Evolutionary conservation across 108 stramenopile genomes (phyloP).

Genomic region (Nitzschia sp.): DNA sequence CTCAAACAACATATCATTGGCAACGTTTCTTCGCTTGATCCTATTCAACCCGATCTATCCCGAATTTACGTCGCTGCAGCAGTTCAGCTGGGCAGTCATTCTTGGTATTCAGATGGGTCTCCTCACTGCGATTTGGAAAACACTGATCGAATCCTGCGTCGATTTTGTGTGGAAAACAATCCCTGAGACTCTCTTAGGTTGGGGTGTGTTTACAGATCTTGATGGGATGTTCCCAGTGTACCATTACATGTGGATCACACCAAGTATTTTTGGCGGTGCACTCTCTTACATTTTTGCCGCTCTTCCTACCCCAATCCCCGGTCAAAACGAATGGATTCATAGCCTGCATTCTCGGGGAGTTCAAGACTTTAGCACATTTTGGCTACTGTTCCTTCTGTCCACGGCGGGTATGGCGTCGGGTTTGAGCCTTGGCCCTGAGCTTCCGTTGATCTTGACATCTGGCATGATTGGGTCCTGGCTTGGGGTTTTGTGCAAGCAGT

Average conservation of each 20-base stretch:
- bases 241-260: conserved; percentile 70
- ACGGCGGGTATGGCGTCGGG: conserved; percentile 62
- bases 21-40: conserved; percentile 28
- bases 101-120: conserved; percentile 57
- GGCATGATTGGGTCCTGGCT: conserved; percentile 66
- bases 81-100: conserved; percentile 56
- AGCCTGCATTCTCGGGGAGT: conserved; percentile 49
- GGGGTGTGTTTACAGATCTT: conserved; percentile 50
- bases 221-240: conserved; percentile 55
- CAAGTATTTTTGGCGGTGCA: conserved; percentile 40
- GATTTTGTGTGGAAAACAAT: conserved; percentile 53
- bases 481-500: conserved; percentile 45
- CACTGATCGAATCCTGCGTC: conserved; percentile 46
- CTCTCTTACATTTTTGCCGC: conserved; percentile 46
- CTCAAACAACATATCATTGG: conserved; percentile 15
- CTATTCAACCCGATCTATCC: conserved; percentile 54
- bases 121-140: conserved; percentile 53
- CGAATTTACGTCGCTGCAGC: conserved; percentile 62
- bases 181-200: conserved; percentile 37
- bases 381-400: conserved; percentile 38
- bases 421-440: conserved; percentile 57
- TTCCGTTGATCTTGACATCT: conserved; percentile 57
- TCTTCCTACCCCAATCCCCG: conserved; percentile 40
- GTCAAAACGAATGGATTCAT: conserved; percentile 65
- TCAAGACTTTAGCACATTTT: conserved; percentile 44